Conservation (phyloP, 441 rosid genomes). For the Gossypium schwendimanii region DNA sequence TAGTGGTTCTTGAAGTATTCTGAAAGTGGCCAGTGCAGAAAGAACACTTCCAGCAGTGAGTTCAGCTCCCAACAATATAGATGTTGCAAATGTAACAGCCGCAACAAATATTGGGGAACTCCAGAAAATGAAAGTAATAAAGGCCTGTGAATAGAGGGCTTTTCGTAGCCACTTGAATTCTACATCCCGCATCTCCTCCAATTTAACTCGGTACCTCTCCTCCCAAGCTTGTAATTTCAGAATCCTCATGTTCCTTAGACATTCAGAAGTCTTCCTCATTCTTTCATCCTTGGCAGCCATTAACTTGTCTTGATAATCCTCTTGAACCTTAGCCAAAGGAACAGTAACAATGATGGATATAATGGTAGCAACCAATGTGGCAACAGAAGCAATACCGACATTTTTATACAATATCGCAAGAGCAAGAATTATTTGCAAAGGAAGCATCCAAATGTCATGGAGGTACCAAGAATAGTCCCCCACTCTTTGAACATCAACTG, state of each 20-base stretch:
- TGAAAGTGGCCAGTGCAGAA: conserved; percentile 95
- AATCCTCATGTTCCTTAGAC: conserved; percentile 97
- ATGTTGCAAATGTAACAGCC: conserved; percentile 86
- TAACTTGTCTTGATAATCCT: conserved; percentile 88
- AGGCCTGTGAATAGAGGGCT: conserved; percentile 96
- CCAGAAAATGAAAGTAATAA: conserved; percentile 94
- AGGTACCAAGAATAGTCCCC: conserved; percentile 99
- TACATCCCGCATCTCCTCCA: conserved; percentile 89
- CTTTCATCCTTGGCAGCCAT: conserved; percentile 99
- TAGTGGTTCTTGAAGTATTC: conserved; percentile 97
- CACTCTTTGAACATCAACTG: conserved; percentile 93
- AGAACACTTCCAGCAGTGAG: conserved; percentile 98
- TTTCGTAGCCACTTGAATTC: conserved; percentile 93
- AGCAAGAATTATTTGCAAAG: conserved; percentile 90
- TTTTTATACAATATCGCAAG: conserved; percentile 88
- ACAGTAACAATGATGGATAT: conserved; percentile 74
- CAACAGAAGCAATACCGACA: conserved; percentile 87
- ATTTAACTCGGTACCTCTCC: conserved; percentile 66
- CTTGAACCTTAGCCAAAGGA: conserved; percentile 85
- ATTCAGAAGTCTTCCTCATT: conserved; percentile 98
- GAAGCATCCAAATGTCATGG: conserved; percentile 99
- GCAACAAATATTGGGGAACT: conserved; percentile 98
- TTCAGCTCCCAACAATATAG: conserved; percentile 74
- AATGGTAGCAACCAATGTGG: conserved; percentile 83
- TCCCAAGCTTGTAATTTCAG: conserved; percentile 98